Percentiles rank a stretch among this genome's conserved stretches.
Evolutionary conservation across 495 filamentous ascomycete genomes (phyloP).

Genomic region (Daldinia grandis): DNA sequence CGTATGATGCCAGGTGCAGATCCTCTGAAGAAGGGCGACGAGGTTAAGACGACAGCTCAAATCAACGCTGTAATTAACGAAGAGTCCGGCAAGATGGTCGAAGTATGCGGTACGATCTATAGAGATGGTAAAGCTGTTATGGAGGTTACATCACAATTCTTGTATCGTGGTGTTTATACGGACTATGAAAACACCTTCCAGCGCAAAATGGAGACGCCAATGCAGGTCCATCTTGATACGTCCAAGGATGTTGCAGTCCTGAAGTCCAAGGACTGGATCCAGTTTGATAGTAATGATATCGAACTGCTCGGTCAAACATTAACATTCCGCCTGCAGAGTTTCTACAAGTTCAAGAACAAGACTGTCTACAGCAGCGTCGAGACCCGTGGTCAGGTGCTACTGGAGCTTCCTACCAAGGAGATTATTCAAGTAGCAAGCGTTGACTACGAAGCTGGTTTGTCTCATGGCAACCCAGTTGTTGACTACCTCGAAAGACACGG

Average conservation of each 20-base stretch:
- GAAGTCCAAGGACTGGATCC: conserved; percentile 97
- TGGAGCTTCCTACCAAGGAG: conserved; percentile 97
- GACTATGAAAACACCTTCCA: conserved; percentile 99
- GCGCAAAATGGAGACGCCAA: conserved; percentile 92
- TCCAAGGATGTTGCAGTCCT: conserved; percentile 93
- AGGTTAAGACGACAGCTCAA: conserved; percentile 90
- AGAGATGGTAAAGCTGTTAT: conserved; percentile 89
- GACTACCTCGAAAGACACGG: conserved; percentile 95
- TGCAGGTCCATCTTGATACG: conserved; percentile 87
- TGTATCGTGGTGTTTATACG: conserved; percentile 90
- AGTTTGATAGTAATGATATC: conserved; percentile 78
- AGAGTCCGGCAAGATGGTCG: conserved; percentile 98
- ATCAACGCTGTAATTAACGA: conserved; percentile 98
- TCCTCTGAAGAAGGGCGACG: conserved; percentile 92
- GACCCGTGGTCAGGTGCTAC: conserved; percentile 89
- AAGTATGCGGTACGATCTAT: conserved; percentile 94
- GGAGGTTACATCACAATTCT: conserved; percentile 97
- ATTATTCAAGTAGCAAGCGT: conserved; percentile 95
- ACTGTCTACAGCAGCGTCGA: conserved; percentile 91
- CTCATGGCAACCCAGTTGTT: conserved; percentile 94
- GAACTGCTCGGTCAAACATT: conserved; percentile 90
- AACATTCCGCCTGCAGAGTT: conserved; percentile 92
- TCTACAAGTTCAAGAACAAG: conserved; percentile 94
- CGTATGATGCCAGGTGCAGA: conserved; percentile 97
- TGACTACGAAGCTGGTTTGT: conserved; percentile 87